Conservation (phyloP, 176 grass and related monocot species). For the Rhynchospora tenuis region DNA sequence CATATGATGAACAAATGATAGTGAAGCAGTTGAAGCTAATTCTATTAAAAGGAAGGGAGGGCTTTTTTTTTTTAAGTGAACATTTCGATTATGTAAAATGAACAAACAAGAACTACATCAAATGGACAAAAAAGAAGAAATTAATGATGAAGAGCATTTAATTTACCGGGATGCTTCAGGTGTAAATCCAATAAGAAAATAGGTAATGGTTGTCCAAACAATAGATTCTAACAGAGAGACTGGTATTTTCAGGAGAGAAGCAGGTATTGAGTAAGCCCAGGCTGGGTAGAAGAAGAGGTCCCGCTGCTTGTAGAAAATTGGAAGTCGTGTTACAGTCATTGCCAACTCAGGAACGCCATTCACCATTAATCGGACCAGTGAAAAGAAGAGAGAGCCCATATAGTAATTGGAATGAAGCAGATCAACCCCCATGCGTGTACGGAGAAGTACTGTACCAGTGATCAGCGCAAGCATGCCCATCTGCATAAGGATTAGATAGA, state of each 20-base stretch:
- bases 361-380: slow-evolving; percentile 48
- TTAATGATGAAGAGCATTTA: background rate
- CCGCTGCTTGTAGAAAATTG: slow-evolving; percentile 78
- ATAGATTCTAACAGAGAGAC: slow-evolving; percentile 59
- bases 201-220: slow-evolving; percentile 71
- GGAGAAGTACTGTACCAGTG: slow-evolving; percentile 60
- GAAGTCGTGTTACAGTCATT: slow-evolving; percentile 54
- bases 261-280: slow-evolving; percentile 80
- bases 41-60: background rate
- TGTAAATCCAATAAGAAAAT: slow-evolving; percentile 83
- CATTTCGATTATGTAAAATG: too few species aligned
- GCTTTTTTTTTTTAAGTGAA: too few species aligned
- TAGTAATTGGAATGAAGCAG: slow-evolving; percentile 53
- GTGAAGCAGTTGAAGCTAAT: background rate
- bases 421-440: slow-evolving; percentile 44
- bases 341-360: slow-evolving; percentile 72
- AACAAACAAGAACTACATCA: too few species aligned
- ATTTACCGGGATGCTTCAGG: slow-evolving; percentile 57
- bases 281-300: slow-evolving; percentile 72
- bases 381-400: slow-evolving; percentile 70
- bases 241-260: slow-evolving; percentile 61
- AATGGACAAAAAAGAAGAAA: background rate
- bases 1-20: slow-evolving; percentile 11
- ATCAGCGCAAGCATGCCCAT: slow-evolving; percentile 42
- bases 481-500: too few species aligned